These are phyloP conservation scores for Rhodotorula babjevae DNA, from an alignment of 768 basidiomycete species.

Conservation along the genomic window DNA sequence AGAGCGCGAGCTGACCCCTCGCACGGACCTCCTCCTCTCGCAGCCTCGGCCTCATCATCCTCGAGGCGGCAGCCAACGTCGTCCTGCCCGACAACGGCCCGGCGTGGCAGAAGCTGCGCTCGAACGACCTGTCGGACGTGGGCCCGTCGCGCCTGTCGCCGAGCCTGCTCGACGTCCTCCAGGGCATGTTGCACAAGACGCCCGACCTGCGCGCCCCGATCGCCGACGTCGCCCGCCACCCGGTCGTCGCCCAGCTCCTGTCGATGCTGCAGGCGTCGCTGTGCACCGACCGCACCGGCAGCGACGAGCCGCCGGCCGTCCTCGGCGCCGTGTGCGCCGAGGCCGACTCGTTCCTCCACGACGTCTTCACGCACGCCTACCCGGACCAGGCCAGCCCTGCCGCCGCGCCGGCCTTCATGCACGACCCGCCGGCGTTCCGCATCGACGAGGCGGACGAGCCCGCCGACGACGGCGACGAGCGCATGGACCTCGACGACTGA, in stretches of 20 bases:
- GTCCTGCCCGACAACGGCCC: constrained; percentile 94
- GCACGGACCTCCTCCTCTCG: constrained; percentile 9
- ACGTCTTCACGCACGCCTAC: constrained; percentile 52
- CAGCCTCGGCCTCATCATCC: constrained; percentile 90
- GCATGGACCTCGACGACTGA: constrained; percentile 17
- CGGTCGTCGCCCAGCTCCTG: constrained; percentile 52
- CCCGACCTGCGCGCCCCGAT: constrained; percentile 60
- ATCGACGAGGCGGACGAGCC: neutral
- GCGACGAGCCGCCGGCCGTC: constrained; percentile 50
- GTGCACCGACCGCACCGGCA: neutral
- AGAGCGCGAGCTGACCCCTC: no score
- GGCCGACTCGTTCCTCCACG: constrained; percentile 60
- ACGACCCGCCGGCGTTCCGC: neutral
- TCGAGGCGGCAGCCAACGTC: constrained; percentile 93
- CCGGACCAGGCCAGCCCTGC: constrained; percentile 22
- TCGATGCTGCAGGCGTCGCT: constrained; percentile 24
- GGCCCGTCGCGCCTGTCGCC: constrained; percentile 57
- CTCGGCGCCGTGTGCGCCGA: constrained; percentile 55
- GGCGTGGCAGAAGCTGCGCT: constrained; percentile 86
- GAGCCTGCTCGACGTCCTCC: constrained; percentile 64
- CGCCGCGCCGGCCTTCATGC: constrained; percentile 22
- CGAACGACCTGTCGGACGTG: constrained; percentile 84
- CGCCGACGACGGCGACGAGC: neutral
- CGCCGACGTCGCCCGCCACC: constrained; percentile 58
- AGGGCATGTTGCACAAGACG: constrained; percentile 70